Evolutionary conservation across 805 yeast species (phyloP).

Genomic region (Nakazawaea ambrosiae): DNA sequence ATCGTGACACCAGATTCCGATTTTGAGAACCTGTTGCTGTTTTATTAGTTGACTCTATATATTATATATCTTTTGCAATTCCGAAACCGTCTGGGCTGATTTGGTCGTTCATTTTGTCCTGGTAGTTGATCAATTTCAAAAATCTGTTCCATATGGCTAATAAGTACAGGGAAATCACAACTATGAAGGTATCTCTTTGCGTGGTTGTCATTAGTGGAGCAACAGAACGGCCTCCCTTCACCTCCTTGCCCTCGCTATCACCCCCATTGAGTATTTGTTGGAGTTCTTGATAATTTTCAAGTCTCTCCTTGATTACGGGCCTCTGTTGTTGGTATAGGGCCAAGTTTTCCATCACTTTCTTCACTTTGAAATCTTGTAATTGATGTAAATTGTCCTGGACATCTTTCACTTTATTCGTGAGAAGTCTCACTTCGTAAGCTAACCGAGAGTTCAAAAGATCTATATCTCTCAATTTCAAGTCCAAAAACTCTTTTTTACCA

Average conservation of each 20-base stretch:
- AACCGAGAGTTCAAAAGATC: slow-evolving; percentile 52
- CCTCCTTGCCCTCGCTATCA: neutral
- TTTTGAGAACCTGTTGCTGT: too few relatives aligned
- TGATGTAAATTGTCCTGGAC: slow-evolving; percentile 47
- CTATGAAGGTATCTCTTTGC: neutral
- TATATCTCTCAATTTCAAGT: slow-evolving; percentile 38
- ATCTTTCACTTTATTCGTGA: slow-evolving; percentile 57
- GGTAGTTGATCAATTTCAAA: neutral
- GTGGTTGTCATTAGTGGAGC: neutral
- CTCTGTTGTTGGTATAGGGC: slow-evolving; percentile 20
- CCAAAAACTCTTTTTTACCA: slow-evolving; percentile 22
- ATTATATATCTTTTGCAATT: too few relatives aligned
- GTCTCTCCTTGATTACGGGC: slow-evolving; percentile 1
- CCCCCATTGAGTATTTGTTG: neutral
- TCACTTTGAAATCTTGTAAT: slow-evolving; percentile 32
- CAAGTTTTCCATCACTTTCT: slow-evolving; percentile 32
- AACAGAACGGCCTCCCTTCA: neutral
- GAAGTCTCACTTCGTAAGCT: slow-evolving; percentile 56
- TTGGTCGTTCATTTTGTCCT: neutral
- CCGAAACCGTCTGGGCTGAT: neutral
- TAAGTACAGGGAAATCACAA: neutral
- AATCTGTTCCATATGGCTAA: slow-evolving; percentile 4
- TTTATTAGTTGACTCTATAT: too few relatives aligned
- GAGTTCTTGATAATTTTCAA: neutral
- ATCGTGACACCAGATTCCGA: too few relatives aligned